Base-by-base conservation (phyloP, 495 filamentous ascomycete genomes). In the Aspergillus hancockii region DNA sequence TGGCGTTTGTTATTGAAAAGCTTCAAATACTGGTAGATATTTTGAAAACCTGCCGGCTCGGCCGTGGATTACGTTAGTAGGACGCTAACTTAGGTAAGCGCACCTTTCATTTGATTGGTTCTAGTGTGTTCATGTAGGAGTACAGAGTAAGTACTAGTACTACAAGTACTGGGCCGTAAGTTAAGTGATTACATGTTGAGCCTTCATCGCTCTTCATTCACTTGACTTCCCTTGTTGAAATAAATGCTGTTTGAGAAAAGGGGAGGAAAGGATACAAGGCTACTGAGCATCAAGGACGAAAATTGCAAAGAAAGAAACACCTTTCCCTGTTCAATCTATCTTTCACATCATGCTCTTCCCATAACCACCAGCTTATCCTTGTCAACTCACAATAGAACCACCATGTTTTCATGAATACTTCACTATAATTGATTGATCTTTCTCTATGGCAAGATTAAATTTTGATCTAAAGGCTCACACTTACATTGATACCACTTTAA, bases 301-400 rank as follows among this genome's bases (percentile, higher is more conserved):
- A 36, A 36, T 1, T 36, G 13, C 8, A 36, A 4, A 36, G 2
- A 36, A 43, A 2, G 19, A 4, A 47, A 10, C 12, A 18, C 23
- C 21, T 9, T 47, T 47, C 19, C 12, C 12, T 40, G 36, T 10
- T 13, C 36, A 40, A 12, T 40, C 16, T 19, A 43, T 14, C 9
- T 23, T 21, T 47, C 19, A 47, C 21, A 47, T 23, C 19, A 47
- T 47, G 43, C 43, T 23, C 43, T 47, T 47, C 43, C 43, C 14
- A 7, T n/a, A n/a, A n/a, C n/a, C 6, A 43, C 19, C 19, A 22
- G 3, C 18, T 23, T n/a, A 8, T 47, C 3, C 19, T 47, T n/a
- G 10, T 16, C 38, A 3, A 16, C 38, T 41, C 38, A n/a, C 38
- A n/a, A 6, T 41, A 41, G n/a, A 41, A 41, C 38, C 12, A 2